Evolutionary conservation across 2,329 filamentous ascomycete species (phyloP).

Genomic region (Teratosphaeria pseudoeucalypti): DNA sequence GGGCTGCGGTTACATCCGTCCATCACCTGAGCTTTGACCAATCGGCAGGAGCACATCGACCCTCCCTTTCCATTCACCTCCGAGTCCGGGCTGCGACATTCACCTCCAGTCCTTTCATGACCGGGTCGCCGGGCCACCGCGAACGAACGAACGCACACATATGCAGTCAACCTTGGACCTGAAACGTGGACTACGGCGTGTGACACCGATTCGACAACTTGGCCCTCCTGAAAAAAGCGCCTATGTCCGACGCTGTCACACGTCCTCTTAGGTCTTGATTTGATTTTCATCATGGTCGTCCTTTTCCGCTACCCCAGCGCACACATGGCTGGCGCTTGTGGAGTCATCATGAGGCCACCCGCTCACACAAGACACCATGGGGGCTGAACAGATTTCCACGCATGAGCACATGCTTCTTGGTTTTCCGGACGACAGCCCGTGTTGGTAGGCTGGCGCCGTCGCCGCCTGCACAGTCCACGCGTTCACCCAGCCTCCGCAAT

Average conservation of each 20-base stretch:
- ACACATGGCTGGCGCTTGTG: not conserved
- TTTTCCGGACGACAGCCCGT: not conserved
- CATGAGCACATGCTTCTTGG: not conserved
- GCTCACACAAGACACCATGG: not conserved
- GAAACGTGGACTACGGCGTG: not conserved
- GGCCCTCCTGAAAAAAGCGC: not conserved
- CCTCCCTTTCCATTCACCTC: not conserved
- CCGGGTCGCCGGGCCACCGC: not conserved
- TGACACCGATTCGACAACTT: not conserved
- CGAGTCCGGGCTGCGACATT: not conserved
- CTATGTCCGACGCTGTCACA: not conserved
- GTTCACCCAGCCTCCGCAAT: not conserved
- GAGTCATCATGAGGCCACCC: not conserved
- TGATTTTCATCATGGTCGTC: not conserved
- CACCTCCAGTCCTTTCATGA: not conserved
- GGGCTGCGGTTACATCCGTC: not conserved
- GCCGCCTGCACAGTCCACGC: not conserved
- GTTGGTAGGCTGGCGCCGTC: not conserved
- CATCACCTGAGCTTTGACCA: not conserved
- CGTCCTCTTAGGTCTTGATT: not conserved
- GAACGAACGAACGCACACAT: not conserved
- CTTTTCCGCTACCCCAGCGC: not conserved
- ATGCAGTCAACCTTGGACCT: not conserved
- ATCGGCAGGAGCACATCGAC: not conserved
- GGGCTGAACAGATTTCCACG: not conserved